Evolutionary conservation across 163 green algal species (phyloP).

Genomic region (Coccomyxa subellipsoidea): DNA sequence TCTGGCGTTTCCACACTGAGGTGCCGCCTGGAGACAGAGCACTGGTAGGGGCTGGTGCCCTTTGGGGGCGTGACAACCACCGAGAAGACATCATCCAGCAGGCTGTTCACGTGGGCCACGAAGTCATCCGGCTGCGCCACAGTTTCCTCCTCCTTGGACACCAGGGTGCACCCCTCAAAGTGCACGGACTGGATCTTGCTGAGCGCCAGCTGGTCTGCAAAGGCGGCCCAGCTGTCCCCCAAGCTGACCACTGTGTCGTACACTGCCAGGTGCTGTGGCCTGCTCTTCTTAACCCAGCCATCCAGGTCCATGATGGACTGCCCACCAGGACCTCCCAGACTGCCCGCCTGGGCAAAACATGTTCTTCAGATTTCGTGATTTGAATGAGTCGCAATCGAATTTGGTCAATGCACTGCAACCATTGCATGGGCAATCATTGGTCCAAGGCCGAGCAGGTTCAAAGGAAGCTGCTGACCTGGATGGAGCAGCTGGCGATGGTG

Average conservation of each 20-base stretch:
- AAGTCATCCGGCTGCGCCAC: not conserved
- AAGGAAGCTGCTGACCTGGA: not conserved
- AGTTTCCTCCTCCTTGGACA: not conserved
- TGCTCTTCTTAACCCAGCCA: not conserved
- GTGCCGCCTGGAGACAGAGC: not conserved
- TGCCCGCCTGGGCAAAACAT: not conserved
- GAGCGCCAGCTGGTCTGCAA: slow-evolving; percentile 1
- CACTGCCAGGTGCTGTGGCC: not conserved
- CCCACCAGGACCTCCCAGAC: not conserved
- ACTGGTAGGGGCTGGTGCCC: not conserved
- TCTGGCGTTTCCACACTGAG: not conserved
- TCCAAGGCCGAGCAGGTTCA: too few species aligned
- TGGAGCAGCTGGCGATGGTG: not conserved
- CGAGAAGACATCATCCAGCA: not conserved
- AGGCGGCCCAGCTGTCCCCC: not conserved
- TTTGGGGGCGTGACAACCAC: not conserved
- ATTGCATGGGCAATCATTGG: not conserved
- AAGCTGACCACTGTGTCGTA: not conserved
- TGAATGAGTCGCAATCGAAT: too few species aligned
- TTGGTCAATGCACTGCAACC: not conserved
- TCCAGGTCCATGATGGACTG: not conserved
- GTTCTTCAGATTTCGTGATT: too few species aligned
- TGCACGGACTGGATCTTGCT: not conserved
- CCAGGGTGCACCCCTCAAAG: slow-evolving; percentile 1
- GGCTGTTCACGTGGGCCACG: not conserved